phyloP scores from a whole-genome alignment of 441 rosid species.

The Kokia cookei region DNA sequence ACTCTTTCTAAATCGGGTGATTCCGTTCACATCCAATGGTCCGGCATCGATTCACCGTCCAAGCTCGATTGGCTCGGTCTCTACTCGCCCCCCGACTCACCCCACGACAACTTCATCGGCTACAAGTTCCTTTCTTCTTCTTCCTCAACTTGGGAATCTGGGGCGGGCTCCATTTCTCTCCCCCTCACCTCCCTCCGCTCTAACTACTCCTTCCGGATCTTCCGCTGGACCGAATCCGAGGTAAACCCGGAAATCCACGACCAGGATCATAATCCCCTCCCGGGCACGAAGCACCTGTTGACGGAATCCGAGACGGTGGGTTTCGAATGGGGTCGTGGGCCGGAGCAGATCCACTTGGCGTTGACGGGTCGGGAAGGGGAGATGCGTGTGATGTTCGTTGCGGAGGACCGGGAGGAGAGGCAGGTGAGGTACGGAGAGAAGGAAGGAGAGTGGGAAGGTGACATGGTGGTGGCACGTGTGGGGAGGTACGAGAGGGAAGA shows the following conservation, averaged over 20 bases:
- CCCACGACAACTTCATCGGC: constrained; percentile 62
- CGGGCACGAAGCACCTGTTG: constrained; percentile 52
- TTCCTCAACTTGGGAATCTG: constrained; percentile 44
- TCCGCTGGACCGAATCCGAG: constrained; percentile 71
- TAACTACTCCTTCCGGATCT: constrained; percentile 79
- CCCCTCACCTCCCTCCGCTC: constrained; percentile 69
- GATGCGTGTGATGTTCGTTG: constrained; percentile 85
- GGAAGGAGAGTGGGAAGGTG: constrained; percentile 32
- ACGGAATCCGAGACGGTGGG: constrained; percentile 38
- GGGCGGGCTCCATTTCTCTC: constrained; percentile 64
- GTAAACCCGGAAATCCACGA: constrained; percentile 51
- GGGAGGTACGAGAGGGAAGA: constrained; percentile 65
- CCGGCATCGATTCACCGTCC: constrained; percentile 64
- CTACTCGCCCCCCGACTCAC: constrained; percentile 78
- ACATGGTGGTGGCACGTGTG: constrained; percentile 39
- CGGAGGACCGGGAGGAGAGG: constrained; percentile 58
- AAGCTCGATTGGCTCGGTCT: constrained; percentile 79
- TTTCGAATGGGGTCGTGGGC: constrained; percentile 34
- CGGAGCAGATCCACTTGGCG: constrained; percentile 80
- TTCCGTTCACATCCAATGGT: constrained; percentile 55
- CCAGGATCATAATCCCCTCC: constrained; percentile 83
- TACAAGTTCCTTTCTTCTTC: constrained; percentile 66
- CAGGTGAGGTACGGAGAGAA: constrained; percentile 53
- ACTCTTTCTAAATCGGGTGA: constrained; percentile 57
- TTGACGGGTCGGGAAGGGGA: constrained; percentile 55